phyloP scores from a whole-genome alignment of 2,329 filamentous ascomycete species.

The Cordyceps farinosa region DNA sequence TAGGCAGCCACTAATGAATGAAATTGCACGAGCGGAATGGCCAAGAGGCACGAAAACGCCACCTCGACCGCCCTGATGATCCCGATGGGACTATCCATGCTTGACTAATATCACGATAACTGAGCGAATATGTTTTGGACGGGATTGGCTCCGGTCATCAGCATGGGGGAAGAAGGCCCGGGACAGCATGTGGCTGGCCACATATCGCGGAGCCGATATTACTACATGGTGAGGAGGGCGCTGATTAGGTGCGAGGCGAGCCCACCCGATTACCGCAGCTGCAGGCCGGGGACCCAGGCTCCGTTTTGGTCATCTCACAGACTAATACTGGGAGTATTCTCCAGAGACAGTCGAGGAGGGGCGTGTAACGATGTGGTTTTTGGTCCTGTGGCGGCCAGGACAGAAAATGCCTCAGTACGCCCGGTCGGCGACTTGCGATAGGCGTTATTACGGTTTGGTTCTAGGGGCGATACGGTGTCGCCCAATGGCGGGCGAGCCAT shows the following conservation, averaged over 20 bases:
- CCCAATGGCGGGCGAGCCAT: constrained; percentile 5
- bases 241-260: neutral
- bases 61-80: neutral
- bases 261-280: constrained; percentile 16
- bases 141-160: neutral
- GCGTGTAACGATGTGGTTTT: neutral
- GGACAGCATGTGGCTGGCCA: neutral
- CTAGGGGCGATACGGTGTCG: neutral
- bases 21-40: neutral
- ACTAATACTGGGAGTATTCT: neutral
- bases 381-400: neutral
- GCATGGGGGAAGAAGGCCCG: neutral
- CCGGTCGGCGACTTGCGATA: neutral
- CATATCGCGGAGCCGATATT: constrained; percentile 13
- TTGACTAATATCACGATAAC: constrained; percentile 12
- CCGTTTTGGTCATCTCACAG: constrained; percentile 4
- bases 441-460: neutral
- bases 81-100: constrained; percentile 7
- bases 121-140: neutral
- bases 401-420: constrained; percentile 9
- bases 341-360: neutral
- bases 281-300: neutral
- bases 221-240: constrained; percentile 9
- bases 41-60: neutral
- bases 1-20: neutral